phyloP scores from a whole-genome alignment of 441 rosid genomes.

The Rhodomyrtus psidioides region DNA sequence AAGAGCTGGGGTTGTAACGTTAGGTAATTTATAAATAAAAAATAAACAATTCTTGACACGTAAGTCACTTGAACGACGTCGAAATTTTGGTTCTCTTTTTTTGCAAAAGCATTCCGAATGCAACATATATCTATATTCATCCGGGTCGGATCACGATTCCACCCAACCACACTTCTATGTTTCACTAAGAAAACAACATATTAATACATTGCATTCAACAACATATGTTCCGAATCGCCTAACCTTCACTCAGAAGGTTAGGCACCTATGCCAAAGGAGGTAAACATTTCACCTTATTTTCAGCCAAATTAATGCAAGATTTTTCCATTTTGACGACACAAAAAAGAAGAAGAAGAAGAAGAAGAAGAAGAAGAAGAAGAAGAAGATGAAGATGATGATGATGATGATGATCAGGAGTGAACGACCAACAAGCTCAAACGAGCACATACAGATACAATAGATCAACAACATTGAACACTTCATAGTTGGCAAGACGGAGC shows the following conservation, averaged over 20 bases:
- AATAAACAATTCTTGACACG: too few species aligned
- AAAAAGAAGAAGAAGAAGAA: not conserved
- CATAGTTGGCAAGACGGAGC: not conserved
- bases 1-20: not conserved
- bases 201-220: not conserved
- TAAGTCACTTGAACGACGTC: fast-evolving
- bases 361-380: too few species aligned
- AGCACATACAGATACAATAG: not conserved
- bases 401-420: too few species aligned
- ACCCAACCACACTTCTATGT: not conserved
- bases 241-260: too few species aligned
- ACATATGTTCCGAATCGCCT: too few species aligned
- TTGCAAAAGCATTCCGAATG: not conserved
- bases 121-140: not conserved
- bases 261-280: too few species aligned
- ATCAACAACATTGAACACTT: not conserved
- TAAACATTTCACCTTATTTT: not conserved
- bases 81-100: not conserved
- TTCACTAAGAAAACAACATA: not conserved
- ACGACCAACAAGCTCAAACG: not conserved
- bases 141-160: not conserved
- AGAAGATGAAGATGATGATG: too few species aligned
- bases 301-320: not conserved
- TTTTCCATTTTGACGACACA: not conserved
- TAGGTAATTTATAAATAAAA: not conserved